Conservation (phyloP, 208 protist species). For the Balamuthia mandrillaris region DNA sequence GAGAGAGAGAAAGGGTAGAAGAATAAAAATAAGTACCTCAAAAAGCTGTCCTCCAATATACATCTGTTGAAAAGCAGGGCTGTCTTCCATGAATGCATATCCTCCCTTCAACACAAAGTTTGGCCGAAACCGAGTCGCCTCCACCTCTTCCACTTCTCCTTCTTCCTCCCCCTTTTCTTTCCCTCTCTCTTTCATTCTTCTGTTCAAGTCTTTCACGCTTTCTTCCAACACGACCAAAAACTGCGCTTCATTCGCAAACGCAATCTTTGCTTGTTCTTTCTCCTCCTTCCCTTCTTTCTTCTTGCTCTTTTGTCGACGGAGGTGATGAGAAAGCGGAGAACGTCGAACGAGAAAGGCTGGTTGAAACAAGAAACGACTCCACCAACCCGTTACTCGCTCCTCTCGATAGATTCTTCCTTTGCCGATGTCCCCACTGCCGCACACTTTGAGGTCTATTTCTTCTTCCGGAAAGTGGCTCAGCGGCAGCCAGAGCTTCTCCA, state of each 20-base stretch:
- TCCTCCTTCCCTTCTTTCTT: too few relatives aligned
- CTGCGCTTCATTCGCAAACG: slow-evolving; percentile 26
- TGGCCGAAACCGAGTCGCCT: not conserved
- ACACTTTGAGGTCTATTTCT: slow-evolving; percentile 7
- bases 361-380: not conserved
- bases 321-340: not conserved
- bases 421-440: slow-evolving; percentile 1
- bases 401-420: not conserved
- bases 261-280: not conserved
- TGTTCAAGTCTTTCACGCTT: slow-evolving; percentile 13
- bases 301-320: too few relatives aligned
- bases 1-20: not conserved
- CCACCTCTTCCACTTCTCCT: not conserved
- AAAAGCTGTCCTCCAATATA: slow-evolving; percentile 5
- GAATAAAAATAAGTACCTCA: slow-evolving; percentile 3
- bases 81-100: too few relatives aligned
- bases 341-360: not conserved
- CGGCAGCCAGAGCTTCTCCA: not conserved
- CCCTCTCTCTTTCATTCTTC: not conserved
- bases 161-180: too few relatives aligned
- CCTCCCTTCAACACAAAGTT: slow-evolving; percentile 21
- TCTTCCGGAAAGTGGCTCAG: not conserved
- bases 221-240: slow-evolving; percentile 31
- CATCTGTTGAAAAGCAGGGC: not conserved
- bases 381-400: not conserved